Evolutionary conservation across 768 basidiomycete genomes (phyloP).

Genomic region (Psilocybe sp.): DNA sequence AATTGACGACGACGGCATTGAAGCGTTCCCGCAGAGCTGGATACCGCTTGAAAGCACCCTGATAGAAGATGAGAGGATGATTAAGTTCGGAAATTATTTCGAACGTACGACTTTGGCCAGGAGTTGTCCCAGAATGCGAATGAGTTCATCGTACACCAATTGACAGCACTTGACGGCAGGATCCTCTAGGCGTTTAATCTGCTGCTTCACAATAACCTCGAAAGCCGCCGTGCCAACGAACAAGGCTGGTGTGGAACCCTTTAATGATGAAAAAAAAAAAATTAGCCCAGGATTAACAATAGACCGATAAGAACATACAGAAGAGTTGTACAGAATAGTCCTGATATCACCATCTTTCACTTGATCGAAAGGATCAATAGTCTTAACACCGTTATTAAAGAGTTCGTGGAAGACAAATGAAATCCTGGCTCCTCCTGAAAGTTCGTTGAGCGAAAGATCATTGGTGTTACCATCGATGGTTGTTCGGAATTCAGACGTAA

Average conservation of each 20-base stretch:
- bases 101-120: slow-evolving; percentile 80
- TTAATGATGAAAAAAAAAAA: neutral
- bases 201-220: slow-evolving; percentile 98
- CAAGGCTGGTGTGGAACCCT: slow-evolving; percentile 94
- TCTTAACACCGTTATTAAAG: slow-evolving; percentile 94
- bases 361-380: slow-evolving; percentile 97
- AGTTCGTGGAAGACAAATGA: slow-evolving; percentile 98
- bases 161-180: slow-evolving; percentile 92
- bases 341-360: slow-evolving; percentile 98
- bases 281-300: neutral
- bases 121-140: slow-evolving; percentile 90
- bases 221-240: slow-evolving; percentile 98
- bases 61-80: slow-evolving; percentile 3
- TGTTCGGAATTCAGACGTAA: slow-evolving; percentile 94
- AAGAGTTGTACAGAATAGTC: slow-evolving; percentile 95
- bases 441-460: slow-evolving; percentile 91
- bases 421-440: slow-evolving; percentile 98
- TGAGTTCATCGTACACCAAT: slow-evolving; percentile 95
- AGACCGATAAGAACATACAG: slow-evolving; percentile 49
- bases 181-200: slow-evolving; percentile 95
- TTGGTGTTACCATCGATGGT: slow-evolving; percentile 98
- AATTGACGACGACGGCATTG: slow-evolving; percentile 93
- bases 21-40: slow-evolving; percentile 96
- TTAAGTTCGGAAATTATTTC: neutral
- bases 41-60: slow-evolving; percentile 96